These are phyloP conservation scores for Torulaspora globosa DNA, from an alignment of 1,139 yeast species.

Conservation along the genomic window DNA sequence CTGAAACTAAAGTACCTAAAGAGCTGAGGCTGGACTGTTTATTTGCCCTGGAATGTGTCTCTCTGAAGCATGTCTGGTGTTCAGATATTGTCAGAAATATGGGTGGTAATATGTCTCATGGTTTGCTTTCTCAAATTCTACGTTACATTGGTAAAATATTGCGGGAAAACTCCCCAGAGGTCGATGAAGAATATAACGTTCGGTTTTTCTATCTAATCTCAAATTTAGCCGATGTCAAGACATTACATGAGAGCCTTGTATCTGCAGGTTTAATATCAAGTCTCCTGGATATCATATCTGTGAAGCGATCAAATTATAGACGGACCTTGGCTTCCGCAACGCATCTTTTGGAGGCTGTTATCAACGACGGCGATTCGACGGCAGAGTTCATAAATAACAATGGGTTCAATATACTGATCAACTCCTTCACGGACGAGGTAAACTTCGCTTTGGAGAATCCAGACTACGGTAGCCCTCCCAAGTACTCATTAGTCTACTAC, in stretches of 20 bases:
- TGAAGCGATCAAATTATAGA: slow-evolving; percentile 47
- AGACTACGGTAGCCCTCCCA: slow-evolving; percentile 51
- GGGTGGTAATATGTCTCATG: slow-evolving; percentile 90
- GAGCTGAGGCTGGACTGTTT: slow-evolving; percentile 58
- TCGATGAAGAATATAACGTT: slow-evolving; percentile 49
- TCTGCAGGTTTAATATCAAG: slow-evolving; percentile 73
- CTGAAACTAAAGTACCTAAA: slow-evolving; percentile 44
- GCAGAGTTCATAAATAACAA: slow-evolving; percentile 60
- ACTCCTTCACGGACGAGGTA: slow-evolving; percentile 63
- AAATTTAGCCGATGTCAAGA: slow-evolving; percentile 52
- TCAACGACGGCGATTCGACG: slow-evolving; percentile 45
- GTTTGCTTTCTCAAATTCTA: slow-evolving; percentile 68
- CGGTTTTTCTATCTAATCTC: slow-evolving; percentile 57
- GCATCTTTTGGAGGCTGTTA: slow-evolving; percentile 55
- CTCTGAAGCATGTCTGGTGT: slow-evolving; percentile 67
- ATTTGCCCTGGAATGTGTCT: slow-evolving; percentile 66
- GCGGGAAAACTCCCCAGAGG: slow-evolving; percentile 35
- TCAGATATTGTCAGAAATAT: slow-evolving; percentile 74
- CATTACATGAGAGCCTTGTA: slow-evolving; percentile 47
- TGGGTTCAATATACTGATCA: slow-evolving; percentile 64
- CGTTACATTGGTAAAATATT: slow-evolving; percentile 53
- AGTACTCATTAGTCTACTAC: slow-evolving; percentile 52
- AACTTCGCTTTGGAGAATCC: slow-evolving; percentile 58
- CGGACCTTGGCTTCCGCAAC: slow-evolving; percentile 64
- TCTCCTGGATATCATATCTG: slow-evolving; percentile 56